Evolutionary conservation across 106 monocot genomes (phyloP).

Genomic region (Dendrobium nobile): DNA sequence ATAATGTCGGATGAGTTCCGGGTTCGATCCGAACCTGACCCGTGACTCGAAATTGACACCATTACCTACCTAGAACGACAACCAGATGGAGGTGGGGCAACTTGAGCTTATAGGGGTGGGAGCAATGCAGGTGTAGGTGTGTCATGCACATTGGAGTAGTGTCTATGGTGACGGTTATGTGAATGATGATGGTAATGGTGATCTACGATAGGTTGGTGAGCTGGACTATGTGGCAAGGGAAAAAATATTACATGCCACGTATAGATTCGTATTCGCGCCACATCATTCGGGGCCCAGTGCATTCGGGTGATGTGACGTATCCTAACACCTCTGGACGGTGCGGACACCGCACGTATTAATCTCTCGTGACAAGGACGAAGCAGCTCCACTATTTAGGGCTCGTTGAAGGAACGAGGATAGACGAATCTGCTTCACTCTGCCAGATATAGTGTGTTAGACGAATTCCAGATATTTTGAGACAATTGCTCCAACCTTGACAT

Average conservation of each 20-base stretch:
- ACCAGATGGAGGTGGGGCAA: slow-evolving; percentile 22
- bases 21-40: too few species aligned
- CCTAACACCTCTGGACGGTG: too few species aligned
- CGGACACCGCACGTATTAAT: too few species aligned
- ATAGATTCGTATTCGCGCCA: too few species aligned
- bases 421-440: slow-evolving; percentile 84
- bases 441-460: slow-evolving; percentile 85
- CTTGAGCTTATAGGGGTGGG: neutral
- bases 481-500: slow-evolving; percentile 66
- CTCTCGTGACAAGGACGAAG: neutral
- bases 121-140: slow-evolving; percentile 41
- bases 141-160: slow-evolving; percentile 9
- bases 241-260: too few species aligned
- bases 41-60: too few species aligned
- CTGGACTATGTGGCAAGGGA: slow-evolving; percentile 39
- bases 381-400: slow-evolving; percentile 44
- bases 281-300: too few species aligned
- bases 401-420: slow-evolving; percentile 80
- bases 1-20: too few species aligned
- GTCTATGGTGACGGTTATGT: slow-evolving; percentile 42
- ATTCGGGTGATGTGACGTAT: too few species aligned
- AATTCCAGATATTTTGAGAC: slow-evolving; percentile 62
- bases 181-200: slow-evolving; percentile 40
- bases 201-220: slow-evolving; percentile 34
- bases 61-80: slow-evolving; percentile 5